Evolutionary conservation across 2,329 filamentous ascomycete species (phyloP), one percentile per base, ranked within the genome.

Genomic region (Colletotrichum sidae): DNA sequence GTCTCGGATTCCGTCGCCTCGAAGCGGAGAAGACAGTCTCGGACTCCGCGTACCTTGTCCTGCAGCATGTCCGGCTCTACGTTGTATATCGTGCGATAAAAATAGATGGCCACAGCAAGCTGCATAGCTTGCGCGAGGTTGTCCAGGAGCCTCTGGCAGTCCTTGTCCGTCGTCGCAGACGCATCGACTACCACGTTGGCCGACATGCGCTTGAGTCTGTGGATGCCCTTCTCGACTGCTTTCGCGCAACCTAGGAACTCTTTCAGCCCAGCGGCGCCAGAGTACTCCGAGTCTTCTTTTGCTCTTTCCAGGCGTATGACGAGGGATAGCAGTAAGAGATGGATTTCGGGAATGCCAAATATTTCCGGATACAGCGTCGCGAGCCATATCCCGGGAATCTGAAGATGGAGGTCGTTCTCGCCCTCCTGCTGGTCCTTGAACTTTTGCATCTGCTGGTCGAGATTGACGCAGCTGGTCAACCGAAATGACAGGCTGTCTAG

Each of bases 321-420:
- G 13, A 73, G 71, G 0, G 77, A 78, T 10, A 78, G 67, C 2
- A 78, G 67, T 13, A 74, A 68, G 3, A 80, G 35, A 54, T 72
- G 76, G 2, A 71, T 59, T 59, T 81, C 78, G 0, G 77, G 78
- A 12, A 80, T 70, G 1, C 78, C 78, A 55, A 78, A 80, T 33
- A 80, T 79, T 57, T 80, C 76, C 0, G 78, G 78, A 47, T 81
- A 81, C 6, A 80, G 71, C 1, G 78, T 79, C 1, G 72, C 70
- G 2, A 74, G 68, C 71, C 74, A 81, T 3, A 72, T 61, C 3
- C 78, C 78, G 1, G 77, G 77, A 2, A 70, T 55, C 51, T 78
- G 73, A 8, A 79, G 72, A 47, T 78, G 77, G 2, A 80, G 67
- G 58, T 80, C 79, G 65, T 80, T 79, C 55, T 80, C 77, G 2